A percentile compares a stretch with the other conserved stretches of the same genome.
These are phyloP conservation scores for Fusarium setosum DNA, from an alignment of 2,329 filamentous ascomycete species.

Conservation along the genomic window DNA sequence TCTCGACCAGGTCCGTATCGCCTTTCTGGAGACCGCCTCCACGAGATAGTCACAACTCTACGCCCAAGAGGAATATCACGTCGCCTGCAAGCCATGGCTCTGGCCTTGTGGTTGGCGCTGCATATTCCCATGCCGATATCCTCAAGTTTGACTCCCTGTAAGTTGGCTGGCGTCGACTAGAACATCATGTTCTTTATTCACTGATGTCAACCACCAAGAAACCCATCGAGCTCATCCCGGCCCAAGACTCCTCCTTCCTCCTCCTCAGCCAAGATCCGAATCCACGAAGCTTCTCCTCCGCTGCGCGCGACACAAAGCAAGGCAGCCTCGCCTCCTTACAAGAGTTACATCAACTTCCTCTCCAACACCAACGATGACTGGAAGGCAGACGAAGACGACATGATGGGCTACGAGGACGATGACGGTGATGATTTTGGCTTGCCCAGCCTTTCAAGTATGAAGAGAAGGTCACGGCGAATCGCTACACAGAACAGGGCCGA, in stretches of 20 bases:
- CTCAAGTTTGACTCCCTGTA: slow-evolving; percentile 88
- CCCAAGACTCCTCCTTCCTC: slow-evolving; percentile 82
- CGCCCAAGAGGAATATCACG: slow-evolving; percentile 61
- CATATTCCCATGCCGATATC: slow-evolving; percentile 96
- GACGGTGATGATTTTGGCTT: slow-evolving; percentile 96
- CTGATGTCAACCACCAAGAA: slow-evolving; percentile 55
- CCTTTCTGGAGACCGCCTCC: slow-evolving; percentile 85
- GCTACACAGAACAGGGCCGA: slow-evolving; percentile 54
- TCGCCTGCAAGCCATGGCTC: slow-evolving; percentile 63
- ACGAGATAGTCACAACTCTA: slow-evolving; percentile 55
- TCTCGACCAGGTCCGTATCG: slow-evolving; percentile 74
- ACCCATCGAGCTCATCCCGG: slow-evolving; percentile 69
- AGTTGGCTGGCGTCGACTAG: slow-evolving; percentile 41
- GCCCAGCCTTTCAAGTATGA: slow-evolving; percentile 92
- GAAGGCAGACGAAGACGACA: slow-evolving; percentile 80
- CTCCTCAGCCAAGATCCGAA: slow-evolving; percentile 60
- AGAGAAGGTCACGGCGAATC: slow-evolving; percentile 72
- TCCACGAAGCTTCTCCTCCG: slow-evolving; percentile 67
- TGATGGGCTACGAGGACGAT: slow-evolving; percentile 84
- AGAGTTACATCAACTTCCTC: slow-evolving; percentile 83
- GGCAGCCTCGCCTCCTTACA: slow-evolving; percentile 71
- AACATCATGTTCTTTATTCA: background rate
- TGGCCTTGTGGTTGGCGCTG: slow-evolving; percentile 87
- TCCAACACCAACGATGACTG: slow-evolving; percentile 87
- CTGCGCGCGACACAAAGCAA: slow-evolving; percentile 62